Base-by-base conservation (phyloP, 495 filamentous ascomycete genomes). In the Astrocystis sublimbata region DNA sequence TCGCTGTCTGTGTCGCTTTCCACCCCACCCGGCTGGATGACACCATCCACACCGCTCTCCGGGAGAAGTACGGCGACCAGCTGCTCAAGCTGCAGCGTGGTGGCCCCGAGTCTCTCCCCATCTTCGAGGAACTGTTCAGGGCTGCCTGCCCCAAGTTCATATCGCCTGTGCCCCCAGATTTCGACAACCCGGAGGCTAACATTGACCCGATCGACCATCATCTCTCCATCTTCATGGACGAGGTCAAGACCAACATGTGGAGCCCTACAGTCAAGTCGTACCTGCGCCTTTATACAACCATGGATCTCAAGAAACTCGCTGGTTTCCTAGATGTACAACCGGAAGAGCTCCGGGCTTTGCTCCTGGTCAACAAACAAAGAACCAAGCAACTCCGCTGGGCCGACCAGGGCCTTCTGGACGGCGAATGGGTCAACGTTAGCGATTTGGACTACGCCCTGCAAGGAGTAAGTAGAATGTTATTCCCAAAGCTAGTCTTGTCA, bases 51-150 rank as follows among this genome's bases (percentile, higher is more conserved):
- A 94, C 91, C 36, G 92, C 93, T 64, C 85, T 98, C 35, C 86
- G 96, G 55, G 94, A 98, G 85, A 98, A 98, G 85, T 98, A 97
- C 76, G 92, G 93, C 64, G 94, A 98, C 77, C 91, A 97, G 81
- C 91, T 98, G 68, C 86, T 89, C 67, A 90, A 92, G 71, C 87
- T 98, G 76, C 94, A 98, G 81, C 90, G 91, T 52, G 94, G 94
- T 63, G 94, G 94, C 21, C 92, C 93, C 47, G 96, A 98, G 65
- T 88, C 93, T 47, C 87, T 98, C 7, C 93, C 93, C 65, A 84
- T 98, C 63, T 98, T 96, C 69, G 94, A 98, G 81, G 92, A 97
- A 79, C 85, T 98, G 62, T 98, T 98, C 89, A 86, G 89, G 65
- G 81, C 86, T 47, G 91, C 94, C 38, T 98, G 94, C 87, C 94